Evolutionary conservation across 768 basidiomycete genomes (phyloP).

Genomic region (Pulveroboletus frians): DNA sequence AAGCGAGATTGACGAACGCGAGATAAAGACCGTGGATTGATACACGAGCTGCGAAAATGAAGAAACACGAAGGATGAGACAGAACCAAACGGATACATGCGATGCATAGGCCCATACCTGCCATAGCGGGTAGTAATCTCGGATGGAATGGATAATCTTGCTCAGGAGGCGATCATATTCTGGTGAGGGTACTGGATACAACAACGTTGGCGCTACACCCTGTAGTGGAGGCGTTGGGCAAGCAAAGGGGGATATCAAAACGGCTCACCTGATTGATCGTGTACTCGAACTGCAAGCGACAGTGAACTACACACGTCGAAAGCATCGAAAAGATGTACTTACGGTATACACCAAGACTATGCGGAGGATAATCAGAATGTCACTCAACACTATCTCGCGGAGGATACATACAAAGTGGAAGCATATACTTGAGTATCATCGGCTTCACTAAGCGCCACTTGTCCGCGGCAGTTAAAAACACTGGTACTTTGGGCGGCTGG

Average conservation of each 20-base stretch:
- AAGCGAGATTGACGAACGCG: slow-evolving; percentile 84
- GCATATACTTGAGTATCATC: slow-evolving; percentile 77
- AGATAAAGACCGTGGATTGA: slow-evolving; percentile 88
- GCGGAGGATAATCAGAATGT: slow-evolving; percentile 10
- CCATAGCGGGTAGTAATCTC: slow-evolving; percentile 96
- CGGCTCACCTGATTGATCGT: slow-evolving; percentile 77
- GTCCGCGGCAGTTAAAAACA: slow-evolving; percentile 59
- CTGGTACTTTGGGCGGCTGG: slow-evolving; percentile 37
- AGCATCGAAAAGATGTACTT: slow-evolving; percentile 22
- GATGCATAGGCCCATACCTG: slow-evolving; percentile 48
- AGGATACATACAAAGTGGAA: slow-evolving; percentile 74
- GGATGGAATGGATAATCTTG: slow-evolving; percentile 73
- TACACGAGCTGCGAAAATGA: slow-evolving; percentile 58
- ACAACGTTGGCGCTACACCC: slow-evolving; percentile 85
- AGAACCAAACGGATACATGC: not conserved
- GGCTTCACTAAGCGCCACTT: slow-evolving; percentile 83
- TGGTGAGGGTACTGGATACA: slow-evolving; percentile 76
- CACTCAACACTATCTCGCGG: not conserved
- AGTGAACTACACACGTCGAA: not conserved
- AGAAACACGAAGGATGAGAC: slow-evolving; percentile 3
- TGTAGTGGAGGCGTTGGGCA: slow-evolving; percentile 23
- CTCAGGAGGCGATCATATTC: slow-evolving; percentile 59
- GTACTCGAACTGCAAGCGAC: slow-evolving; percentile 70
- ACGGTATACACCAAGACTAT: slow-evolving; percentile 61
- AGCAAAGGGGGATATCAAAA: not conserved